Evolutionary conservation across 2,329 filamentous ascomycete species (phyloP).

Genomic region (Colletotrichum spaethianum): DNA sequence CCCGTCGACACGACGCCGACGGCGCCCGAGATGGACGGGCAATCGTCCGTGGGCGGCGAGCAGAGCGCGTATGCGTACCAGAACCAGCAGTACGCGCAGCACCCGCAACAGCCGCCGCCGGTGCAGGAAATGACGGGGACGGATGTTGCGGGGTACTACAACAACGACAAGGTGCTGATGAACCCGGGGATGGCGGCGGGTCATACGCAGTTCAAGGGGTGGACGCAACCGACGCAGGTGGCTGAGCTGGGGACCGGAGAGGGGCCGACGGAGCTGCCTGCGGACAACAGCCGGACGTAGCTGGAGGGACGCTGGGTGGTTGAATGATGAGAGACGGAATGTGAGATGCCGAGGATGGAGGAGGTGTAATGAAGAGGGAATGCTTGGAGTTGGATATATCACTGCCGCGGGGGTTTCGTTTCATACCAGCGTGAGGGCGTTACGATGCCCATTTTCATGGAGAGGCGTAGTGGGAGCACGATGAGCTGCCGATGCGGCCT

Average conservation of each 20-base stretch:
- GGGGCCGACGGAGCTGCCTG: slow-evolving; percentile 17
- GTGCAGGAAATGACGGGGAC: slow-evolving; percentile 27
- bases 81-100: background rate
- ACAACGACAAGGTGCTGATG: slow-evolving; percentile 38
- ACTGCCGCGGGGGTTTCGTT: background rate
- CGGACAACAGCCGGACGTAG: slow-evolving; percentile 16
- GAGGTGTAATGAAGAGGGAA: slow-evolving; percentile 3
- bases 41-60: background rate
- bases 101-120: background rate
- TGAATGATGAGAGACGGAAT: background rate
- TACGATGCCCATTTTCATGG: slow-evolving; percentile 9
- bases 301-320: background rate
- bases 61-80: slow-evolving; percentile 25
- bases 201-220: slow-evolving; percentile 29
- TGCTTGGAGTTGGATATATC: slow-evolving; percentile 16
- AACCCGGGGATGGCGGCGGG: background rate
- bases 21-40: slow-evolving; percentile 9
- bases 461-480: background rate
- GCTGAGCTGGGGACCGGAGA: slow-evolving; percentile 16
- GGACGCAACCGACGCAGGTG: slow-evolving; percentile 6
- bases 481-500: too few species aligned
- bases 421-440: slow-evolving; percentile 8
- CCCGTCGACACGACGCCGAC: slow-evolving; percentile 8
- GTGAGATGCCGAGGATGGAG: background rate
- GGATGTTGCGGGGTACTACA: slow-evolving; percentile 20